These are phyloP conservation scores for Gilbertella persicaria DNA, from an alignment of 371 early-diverging fungal species.

Conservation along the genomic window DNA sequence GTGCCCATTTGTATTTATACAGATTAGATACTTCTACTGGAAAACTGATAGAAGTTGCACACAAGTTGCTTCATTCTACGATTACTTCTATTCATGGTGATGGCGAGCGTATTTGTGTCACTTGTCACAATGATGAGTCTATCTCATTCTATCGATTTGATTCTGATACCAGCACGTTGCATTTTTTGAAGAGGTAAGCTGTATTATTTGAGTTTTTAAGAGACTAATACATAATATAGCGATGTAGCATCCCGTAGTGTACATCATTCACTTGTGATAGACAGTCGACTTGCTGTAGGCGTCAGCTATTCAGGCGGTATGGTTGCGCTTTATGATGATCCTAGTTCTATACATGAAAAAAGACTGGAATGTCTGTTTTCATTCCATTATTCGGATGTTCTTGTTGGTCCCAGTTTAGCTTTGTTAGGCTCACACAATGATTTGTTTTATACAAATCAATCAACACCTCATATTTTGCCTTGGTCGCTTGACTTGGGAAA, in stretches of 20 bases:
- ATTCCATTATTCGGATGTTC: constrained; percentile 40
- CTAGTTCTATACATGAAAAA: constrained; percentile 28
- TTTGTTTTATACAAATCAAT: background rate
- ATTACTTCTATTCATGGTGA: constrained; percentile 39
- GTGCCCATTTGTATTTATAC: constrained; percentile 30
- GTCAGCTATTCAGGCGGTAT: constrained; percentile 34
- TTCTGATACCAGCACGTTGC: constrained; percentile 15
- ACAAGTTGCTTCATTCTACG: constrained; percentile 25
- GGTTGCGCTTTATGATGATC: constrained; percentile 31
- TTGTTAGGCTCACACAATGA: constrained; percentile 18
- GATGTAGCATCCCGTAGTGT: constrained; percentile 32
- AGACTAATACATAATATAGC: constrained; percentile 13
- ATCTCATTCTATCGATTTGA: constrained; percentile 36
- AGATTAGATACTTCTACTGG: constrained; percentile 32
- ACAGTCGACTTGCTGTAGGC: constrained; percentile 25
- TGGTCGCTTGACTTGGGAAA: constrained; percentile 14
- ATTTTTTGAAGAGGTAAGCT: constrained; percentile 37
- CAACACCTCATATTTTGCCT: constrained; percentile 16
- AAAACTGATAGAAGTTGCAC: constrained; percentile 32
- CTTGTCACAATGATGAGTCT: constrained; percentile 33
- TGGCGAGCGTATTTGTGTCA: constrained; percentile 35
- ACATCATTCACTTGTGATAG: constrained; percentile 28
- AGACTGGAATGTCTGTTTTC: constrained; percentile 27
- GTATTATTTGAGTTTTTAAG: background rate
- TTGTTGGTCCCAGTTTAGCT: constrained; percentile 28